Evolutionary conservation across 345 rosid species (phyloP), one percentile per base, ranked within the genome.

Genomic region (Erodium maritimum): DNA sequence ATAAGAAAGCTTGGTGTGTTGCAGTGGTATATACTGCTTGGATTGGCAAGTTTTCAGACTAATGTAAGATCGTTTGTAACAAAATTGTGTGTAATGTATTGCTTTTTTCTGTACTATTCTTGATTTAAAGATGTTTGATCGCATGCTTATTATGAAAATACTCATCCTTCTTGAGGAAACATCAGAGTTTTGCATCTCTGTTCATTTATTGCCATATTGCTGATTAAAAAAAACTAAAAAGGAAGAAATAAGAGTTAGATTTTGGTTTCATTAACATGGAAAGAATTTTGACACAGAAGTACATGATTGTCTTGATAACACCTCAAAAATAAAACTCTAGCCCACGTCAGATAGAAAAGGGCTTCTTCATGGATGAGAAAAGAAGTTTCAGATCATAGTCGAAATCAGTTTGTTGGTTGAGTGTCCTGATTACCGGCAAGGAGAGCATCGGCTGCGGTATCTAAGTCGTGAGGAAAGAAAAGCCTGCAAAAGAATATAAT

Each of bases 391-490:
- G 2, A 42, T 14, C 48, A 14, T 10, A 12, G 17, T 14, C 14
- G 12, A 3, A 42, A 3, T 14, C 48, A 12, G 48, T 42, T 10
- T 42, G 48, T 42, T 42, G 14, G 12, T 42, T 42, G 16, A 42
- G 48, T 42, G 48, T 42, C 48, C 14, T 42, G 48, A 42, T 13
- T 16, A 42, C 85, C 82, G 0, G 84, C 66, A 69, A 84, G 90
- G 61, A 84, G 64, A 64, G 95, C 87, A 69, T 86, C 86, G 50
- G 87, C 93, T 10, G 86, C 80, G 13, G 91, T 69, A 73, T 84
- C 96, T 73, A 76, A 62, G 59, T 93, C 99, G 2, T 83, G 90
- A 63, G 94, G 96, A 80, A 89, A 93, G 84, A 93, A 93, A 61
- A 93, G 86, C 72, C 96, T 88, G 80, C 81, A 73, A n/a, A 57